These are phyloP conservation scores for Miscanthus sacchariflorus DNA, from an alignment of 202 grass and related monocot genomes.

Conservation along the genomic window DNA sequence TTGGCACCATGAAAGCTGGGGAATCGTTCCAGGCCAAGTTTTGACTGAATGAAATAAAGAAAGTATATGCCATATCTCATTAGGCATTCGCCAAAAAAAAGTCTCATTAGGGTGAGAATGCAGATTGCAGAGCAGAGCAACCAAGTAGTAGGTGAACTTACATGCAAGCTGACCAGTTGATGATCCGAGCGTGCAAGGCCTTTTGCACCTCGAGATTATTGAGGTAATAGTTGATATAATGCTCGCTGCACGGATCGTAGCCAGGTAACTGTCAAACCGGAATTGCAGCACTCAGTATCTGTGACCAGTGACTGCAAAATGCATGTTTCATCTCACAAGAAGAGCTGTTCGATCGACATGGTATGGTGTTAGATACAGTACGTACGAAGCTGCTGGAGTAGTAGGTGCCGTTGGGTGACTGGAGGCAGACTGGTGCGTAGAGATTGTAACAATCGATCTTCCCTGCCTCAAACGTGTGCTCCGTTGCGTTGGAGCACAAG, in stretches of 20 bases:
- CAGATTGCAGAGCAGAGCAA: not conserved
- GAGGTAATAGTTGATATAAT: constrained; percentile 47
- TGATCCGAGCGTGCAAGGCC: constrained; percentile 61
- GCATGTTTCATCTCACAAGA: no score
- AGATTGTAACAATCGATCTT: constrained; percentile 51
- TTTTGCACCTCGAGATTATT: constrained; percentile 53
- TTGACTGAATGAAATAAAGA: not conserved
- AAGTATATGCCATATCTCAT: no score
- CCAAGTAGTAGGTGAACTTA: not conserved
- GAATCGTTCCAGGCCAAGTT: constrained; percentile 27
- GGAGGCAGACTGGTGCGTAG: constrained; percentile 61
- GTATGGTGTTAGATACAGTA: not conserved
- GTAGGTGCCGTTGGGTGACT: not conserved
- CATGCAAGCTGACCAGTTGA: constrained; percentile 37
- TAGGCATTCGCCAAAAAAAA: no score
- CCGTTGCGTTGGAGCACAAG: constrained; percentile 34
- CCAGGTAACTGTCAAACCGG: constrained; percentile 37
- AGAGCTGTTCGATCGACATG: not conserved
- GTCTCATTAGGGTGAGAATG: no score
- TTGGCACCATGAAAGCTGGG: constrained; percentile 44
- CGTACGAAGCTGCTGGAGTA: constrained; percentile 45
- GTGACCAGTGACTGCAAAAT: no score
- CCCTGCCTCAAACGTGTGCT: not conserved
- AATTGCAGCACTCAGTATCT: not conserved
- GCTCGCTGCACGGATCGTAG: constrained; percentile 57